phyloP scores from a whole-genome alignment of 2,329 filamentous ascomycete genomes.

The Aspergillus alliaceus region DNA sequence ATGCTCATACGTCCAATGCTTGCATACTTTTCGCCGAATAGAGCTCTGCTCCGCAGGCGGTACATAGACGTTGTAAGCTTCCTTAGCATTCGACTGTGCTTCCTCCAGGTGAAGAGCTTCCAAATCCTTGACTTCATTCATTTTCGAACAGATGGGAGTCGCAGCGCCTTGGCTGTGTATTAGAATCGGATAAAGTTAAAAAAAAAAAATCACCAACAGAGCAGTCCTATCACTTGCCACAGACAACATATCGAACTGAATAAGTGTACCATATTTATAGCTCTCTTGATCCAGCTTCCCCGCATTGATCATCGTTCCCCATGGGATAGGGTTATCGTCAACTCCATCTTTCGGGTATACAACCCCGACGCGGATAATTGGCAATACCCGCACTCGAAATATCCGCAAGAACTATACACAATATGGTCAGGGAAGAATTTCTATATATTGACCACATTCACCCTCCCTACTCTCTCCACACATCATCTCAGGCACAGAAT shows the following conservation, averaged over 20 bases:
- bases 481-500: neutral
- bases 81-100: neutral
- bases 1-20: neutral
- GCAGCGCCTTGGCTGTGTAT: neutral
- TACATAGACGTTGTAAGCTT: neutral
- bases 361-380: neutral
- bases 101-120: neutral
- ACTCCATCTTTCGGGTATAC: neutral
- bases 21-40: neutral
- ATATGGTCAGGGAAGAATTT: neutral
- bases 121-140: neutral
- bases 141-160: neutral
- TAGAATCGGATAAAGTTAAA: neutral
- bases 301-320: neutral
- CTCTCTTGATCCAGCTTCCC: neutral
- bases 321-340: neutral
- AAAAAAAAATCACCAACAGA: too few species aligned
- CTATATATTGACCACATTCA: neutral
- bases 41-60: neutral
- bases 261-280: neutral
- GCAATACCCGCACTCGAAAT: neutral
- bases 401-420: neutral
- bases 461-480: neutral
- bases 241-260: neutral
- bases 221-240: neutral